Evolutionary conservation across 2,329 filamentous ascomycete genomes (phyloP), one percentile per base, ranked within the genome.

Genomic region (Talaromyces verruculosus): DNA sequence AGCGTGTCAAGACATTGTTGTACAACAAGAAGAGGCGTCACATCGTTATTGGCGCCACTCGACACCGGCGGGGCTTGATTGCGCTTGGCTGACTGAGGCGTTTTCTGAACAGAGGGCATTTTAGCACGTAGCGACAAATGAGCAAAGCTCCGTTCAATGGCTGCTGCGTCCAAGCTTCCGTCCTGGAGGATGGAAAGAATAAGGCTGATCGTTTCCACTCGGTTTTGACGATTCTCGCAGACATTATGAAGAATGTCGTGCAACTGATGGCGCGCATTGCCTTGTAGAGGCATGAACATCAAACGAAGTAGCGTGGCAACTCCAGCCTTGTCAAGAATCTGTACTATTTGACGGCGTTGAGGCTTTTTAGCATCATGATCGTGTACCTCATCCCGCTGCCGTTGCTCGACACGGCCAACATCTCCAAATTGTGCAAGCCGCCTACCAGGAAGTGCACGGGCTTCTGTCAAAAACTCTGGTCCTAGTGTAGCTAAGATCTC

Each of bases 311-410:
- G 83, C n/a, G 95, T 98, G 30, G 96, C 95, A 70, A 99, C 89
- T 30, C 96, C 95, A 57, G 93, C 87, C 79, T 97, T 97, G 78
- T 99, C 95, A 35, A 99, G 87, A 90, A 99, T 97, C 76, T 99
- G 95, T 28, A 97, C 91, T 66, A 96, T 91, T 25, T 92, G 89
- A 68, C 91, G 90, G 65, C 91, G 88, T 72, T 91, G 89, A 43
- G 84, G 80, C 80, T 93, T 94, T 75, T 84, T 85, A 0, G 74
- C 68, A 66, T 76, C 76, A 74, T 87, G 81, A 64, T 82, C 83
- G 53, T 77, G 80, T 61, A 72, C 69, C 68, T 78, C 73, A 68
- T 74, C 66, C 71, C 80, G 67, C 67, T 77, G 68, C 61, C 73
- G 71, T 69, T 79, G 71, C 61, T 80, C 77, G 72, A 72, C 67